Evolutionary conservation across 371 early-diverging fungal genomes (phyloP), one percentile per base, ranked within the genome.

Genomic region (Lichtheimia ornata): DNA sequence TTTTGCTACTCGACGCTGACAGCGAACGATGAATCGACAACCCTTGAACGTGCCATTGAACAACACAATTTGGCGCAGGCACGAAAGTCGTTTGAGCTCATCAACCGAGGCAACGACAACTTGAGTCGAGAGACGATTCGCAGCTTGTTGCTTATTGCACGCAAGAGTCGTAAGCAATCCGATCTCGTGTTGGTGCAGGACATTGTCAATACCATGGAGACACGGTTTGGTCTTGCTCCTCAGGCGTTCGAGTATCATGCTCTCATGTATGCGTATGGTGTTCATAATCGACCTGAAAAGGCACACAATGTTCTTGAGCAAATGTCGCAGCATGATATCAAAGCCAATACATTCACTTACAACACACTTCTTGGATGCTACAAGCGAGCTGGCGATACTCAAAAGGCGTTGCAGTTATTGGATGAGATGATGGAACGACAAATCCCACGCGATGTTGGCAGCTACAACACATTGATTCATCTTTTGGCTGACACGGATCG

Each of bases 341-440:
- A 45, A 1, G 71, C 73, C 1, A 75, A 64, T 11, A 49, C 69
- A 7, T 66, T 74, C 51, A 70, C 83, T 1, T 85, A 81, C 60
- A 82, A 84, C 58, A 84, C 76, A 0, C 58, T 84, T 13, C 57
- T 87, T 7, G 72, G 80, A 13, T 81, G 80, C 14, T 84, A 74
- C 59, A 81, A 84, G 44, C 71, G 78, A 0, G 52, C 40, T 1
- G 72, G 77, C 20, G 73, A 84, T 24, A 28, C 74, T 5, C 50
- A 53, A 2, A 58, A 59, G 6, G 84, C 83, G 5, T 30, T 72
- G 9, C 9, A 18, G 4, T 5, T 81, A 20, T 67, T 76, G 6
- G 41, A 70, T 3, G 81, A 82, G 20, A 81, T 86, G 81, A 13
- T 40, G 11, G 53, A 55, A 5, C 25, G 49, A 20, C 42, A 50